Percentiles rank a stretch among this genome's conserved stretches.
These are phyloP conservation scores for Colletotrichum somersetense DNA, from an alignment of 2,329 filamentous ascomycete genomes.

Conservation along the genomic window DNA sequence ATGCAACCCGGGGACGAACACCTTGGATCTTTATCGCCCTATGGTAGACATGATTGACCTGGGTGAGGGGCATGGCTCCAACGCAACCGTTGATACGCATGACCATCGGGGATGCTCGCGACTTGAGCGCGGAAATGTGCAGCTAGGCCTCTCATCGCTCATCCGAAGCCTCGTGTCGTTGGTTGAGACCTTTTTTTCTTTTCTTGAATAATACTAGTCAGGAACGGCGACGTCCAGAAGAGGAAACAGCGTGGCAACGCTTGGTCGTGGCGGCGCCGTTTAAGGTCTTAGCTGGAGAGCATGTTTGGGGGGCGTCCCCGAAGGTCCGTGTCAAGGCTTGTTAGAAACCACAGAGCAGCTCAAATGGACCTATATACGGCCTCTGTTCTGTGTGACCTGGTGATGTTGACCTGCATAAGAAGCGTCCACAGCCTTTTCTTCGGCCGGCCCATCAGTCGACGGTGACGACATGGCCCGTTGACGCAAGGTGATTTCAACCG, in stretches of 20 bases:
- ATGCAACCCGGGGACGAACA: neutral
- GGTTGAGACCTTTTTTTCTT: slow-evolving; percentile 11
- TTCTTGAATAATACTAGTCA: slow-evolving; percentile 28
- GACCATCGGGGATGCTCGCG: slow-evolving; percentile 22
- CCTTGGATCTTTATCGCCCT: neutral
- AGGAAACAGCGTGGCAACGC: slow-evolving; percentile 32
- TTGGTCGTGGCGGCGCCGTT: slow-evolving; percentile 34
- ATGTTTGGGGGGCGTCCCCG: slow-evolving; percentile 22
- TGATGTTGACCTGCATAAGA: slow-evolving; percentile 2
- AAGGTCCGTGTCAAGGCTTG: slow-evolving; percentile 24
- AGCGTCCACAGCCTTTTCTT: slow-evolving; percentile 2
- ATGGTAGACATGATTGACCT: neutral
- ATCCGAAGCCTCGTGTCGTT: slow-evolving; percentile 20
- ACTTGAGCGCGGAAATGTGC: slow-evolving; percentile 9
- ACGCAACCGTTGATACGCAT: slow-evolving; percentile 1
- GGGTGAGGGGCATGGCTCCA: neutral
- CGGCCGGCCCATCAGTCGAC: slow-evolving; percentile 12
- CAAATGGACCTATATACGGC: neutral
- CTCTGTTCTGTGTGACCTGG: neutral
- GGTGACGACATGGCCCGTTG: slow-evolving; percentile 26
- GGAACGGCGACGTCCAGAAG: slow-evolving; percentile 14
- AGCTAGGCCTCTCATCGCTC: slow-evolving; percentile 3
- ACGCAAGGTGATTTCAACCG: slow-evolving; percentile 10
- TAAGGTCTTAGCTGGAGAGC: slow-evolving; percentile 5
- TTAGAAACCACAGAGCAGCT: neutral